Conservation (phyloP, 2,329 filamentous ascomycete genomes). For the Arthrobotrys iridis region DNA sequence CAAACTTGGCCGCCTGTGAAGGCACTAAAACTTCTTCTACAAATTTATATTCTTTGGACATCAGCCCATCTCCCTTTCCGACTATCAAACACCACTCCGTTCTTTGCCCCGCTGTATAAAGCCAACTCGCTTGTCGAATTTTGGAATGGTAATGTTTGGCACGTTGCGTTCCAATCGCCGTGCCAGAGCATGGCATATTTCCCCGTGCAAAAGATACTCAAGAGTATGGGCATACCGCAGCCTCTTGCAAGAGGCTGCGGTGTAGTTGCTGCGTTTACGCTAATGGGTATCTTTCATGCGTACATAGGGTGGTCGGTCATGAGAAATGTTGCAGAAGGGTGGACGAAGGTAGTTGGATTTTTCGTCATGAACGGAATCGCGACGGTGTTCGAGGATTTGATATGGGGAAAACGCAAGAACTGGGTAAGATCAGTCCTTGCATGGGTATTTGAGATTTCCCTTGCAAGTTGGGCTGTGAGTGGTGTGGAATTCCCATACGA, state of each 20-base stretch:
- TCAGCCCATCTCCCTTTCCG: slow-evolving; percentile 37
- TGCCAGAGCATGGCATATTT: slow-evolving; percentile 40
- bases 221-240: slow-evolving; percentile 12
- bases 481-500: slow-evolving; percentile 57
- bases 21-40: slow-evolving; percentile 35
- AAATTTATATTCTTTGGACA: slow-evolving; percentile 48
- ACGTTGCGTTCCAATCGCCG: slow-evolving; percentile 52
- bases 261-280: slow-evolving; percentile 41
- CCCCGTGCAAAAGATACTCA: slow-evolving; percentile 32
- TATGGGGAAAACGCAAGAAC: slow-evolving; percentile 57
- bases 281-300: slow-evolving; percentile 50
- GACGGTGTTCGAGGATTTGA: slow-evolving; percentile 56
- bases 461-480: slow-evolving; percentile 59
- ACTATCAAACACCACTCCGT: slow-evolving; percentile 22
- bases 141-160: slow-evolving; percentile 52
- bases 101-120: slow-evolving; percentile 44
- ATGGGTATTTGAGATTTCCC: slow-evolving; percentile 58
- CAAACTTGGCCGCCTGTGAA: slow-evolving; percentile 26
- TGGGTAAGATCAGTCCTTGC: slow-evolving; percentile 57
- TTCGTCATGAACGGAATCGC: slow-evolving; percentile 46
- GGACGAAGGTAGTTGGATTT: slow-evolving; percentile 42
- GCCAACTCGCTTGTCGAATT: slow-evolving; percentile 50
- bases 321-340: slow-evolving; percentile 37
- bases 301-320: slow-evolving; percentile 49
- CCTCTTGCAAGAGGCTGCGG: slow-evolving; percentile 34